Evolutionary conservation across 768 basidiomycete genomes (phyloP), one percentile per base, ranked within the genome.

Genomic region (Podaxis sp.): DNA sequence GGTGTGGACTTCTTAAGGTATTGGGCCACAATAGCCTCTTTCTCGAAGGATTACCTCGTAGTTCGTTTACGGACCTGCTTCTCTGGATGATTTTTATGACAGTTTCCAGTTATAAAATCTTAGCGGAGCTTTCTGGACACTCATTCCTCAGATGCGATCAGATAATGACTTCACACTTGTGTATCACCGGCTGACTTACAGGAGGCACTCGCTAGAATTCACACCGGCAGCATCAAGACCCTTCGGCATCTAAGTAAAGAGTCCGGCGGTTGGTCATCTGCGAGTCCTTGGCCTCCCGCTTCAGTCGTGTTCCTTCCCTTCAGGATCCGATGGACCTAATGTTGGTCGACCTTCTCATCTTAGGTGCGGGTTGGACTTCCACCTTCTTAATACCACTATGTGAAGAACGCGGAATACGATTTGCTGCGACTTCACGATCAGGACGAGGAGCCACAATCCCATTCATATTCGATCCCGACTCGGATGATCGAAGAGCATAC

Each of bases 351-450:
- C 72, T 87, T 37, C 80, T 88, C 58, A 82, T 89, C 65, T 79
- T 89, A 53, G 88, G 87, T 37, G 85, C 85, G 28, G 87, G 87
- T 36, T 90, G 88, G 87, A 84, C 84, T 4, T 84, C 82, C 1
- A 78, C 75, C 7, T 90, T 88, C 73, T 76, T 89, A 26, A 75
- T 84, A 40, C 82, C 86, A 0, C 82, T 85, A 33, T 84, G 85
- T 70, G 28, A 68, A 2, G 65, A 74, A 17, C 73, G 76, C 20
- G 64, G 70, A 10, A 58, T 87, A 58, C 73, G 76, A 0, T 80
- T 77, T 69, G 83, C 82, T 2, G 78, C 82, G 2, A 88, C 87
- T 0, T 81, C 80, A n/a, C 81, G 87, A 24, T 72, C 80, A 46
- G 86, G 86, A 4, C 70, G 77, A 17, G 69, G 76, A 37, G 74